Base-by-base conservation (phyloP, 345 rosid species). In the Acer campestre region DNA sequence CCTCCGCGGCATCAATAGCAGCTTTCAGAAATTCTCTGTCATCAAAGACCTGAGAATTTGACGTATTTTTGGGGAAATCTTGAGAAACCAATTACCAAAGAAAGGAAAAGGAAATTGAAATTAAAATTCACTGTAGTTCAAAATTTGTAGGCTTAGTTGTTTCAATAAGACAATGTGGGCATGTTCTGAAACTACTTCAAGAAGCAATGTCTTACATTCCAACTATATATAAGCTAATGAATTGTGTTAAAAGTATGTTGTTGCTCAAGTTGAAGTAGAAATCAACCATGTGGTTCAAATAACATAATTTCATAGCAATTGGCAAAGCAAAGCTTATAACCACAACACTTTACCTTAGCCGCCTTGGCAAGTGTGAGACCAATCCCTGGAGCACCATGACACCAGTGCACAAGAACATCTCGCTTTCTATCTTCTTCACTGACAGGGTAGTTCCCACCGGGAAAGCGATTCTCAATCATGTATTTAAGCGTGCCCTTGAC, bases 361-460 rank as follows among this genome's bases (percentile, higher is more conserved):
- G 93, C 92, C 72, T 91, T 91, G 58, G 74, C 89, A 68, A 88
- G 89, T 56, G 95, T 88, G 80, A 91, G 87, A 64, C 88, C 89
- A 59, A 88, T 48, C 68, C 95, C 95, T 35, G 92, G 93, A 77
- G 93, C 93, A 61, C 95, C 96, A 85, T 90, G 96, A 75, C 93
- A 91, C 93, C 93, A 90, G 76, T 90, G 93, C 75, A 87, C 92
- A 76, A 91, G 96, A 77, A 51, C 38, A 76, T 89, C 90, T 58
- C 46, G 65, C 62, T 72, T 74, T 67, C 62, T 79, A 66, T 82
- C 92, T 55, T 83, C 83, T 86, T 87, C 90, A 66, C 89, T 88
- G 18, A 86, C 85, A 51, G 85, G 86, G 80, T 88, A 91, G 80
- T 91, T 90, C 59, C 92, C 92, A 77, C 91, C 78, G 6, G 88